Evolutionary conservation across 2,329 filamentous ascomycete genomes (phyloP), one percentile per base, ranked within the genome.

Genomic region (Orbilia oligospora): DNA sequence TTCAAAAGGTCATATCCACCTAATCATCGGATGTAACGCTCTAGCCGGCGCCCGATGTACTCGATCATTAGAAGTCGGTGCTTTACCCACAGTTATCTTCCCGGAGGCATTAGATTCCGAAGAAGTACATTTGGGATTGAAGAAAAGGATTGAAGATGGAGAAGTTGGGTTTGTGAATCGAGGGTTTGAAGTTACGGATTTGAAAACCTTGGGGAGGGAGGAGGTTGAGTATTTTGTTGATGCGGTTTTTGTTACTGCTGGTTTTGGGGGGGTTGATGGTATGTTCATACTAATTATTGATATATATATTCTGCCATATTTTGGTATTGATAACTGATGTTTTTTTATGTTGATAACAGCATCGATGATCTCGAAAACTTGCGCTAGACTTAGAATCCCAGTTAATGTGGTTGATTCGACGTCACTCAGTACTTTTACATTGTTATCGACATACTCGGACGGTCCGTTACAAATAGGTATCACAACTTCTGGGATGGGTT

Each of bases 381-480:
- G 96, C 86, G 89, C 88, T 76, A 88, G 91, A 56, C 87, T 94
- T 79, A 90, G 96, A 53, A 96, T 99, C 81, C 95, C 95, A 36
- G 88, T 99, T 83, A 99, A 99, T 84, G 93, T 98, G 27, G 90
- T 93, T 77, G 96, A 99, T 85, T 89, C 92, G 0, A 93, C 95
- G 0, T 88, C 90, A 38, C 90, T 98, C 16, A 97, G 94, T 86
- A 93, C 93, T 27, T 97, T 99, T 84, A 92, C 92, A 4, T 88
- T 99, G 66, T 90, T 98, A 55, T 96, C 94, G 24, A 97, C 93
- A 6, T 91, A 98, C 84, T 90, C 89, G 69, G 94, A 97, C 83
- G 96, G 96, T 0, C 95, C 96, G 9, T 87, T 99, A 48, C 96
- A 98, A 83, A 91, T 99, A 78, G 96, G 96, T 79, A 92, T 99